Evolutionary conservation across 345 rosid genomes (phyloP).

Genomic region (Gynandropsis gynandra): DNA sequence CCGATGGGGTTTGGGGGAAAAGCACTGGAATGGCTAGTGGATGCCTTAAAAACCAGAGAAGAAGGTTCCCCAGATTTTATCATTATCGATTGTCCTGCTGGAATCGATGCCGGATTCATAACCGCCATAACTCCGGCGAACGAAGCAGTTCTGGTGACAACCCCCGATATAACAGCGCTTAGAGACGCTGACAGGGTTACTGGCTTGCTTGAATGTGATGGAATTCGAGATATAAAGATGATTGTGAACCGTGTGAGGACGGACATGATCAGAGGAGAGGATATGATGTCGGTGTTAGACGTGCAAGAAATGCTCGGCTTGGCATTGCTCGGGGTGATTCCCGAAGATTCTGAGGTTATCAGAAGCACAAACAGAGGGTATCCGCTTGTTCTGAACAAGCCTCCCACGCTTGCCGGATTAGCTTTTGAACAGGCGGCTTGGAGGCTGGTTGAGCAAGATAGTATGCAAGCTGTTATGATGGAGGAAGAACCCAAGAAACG

Average conservation of each 20-base stretch:
- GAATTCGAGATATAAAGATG: conserved; percentile 90
- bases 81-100: conserved; percentile 85
- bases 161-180: conserved; percentile 83
- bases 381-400: conserved; percentile 81
- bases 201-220: conserved; percentile 84
- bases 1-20: conserved; percentile 92
- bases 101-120: conserved; percentile 98
- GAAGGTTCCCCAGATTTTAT: conserved; percentile 84
- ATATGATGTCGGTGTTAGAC: conserved; percentile 95
- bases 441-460: conserved; percentile 97
- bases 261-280: conserved; percentile 97
- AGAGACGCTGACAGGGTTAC: conserved; percentile 87
- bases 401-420: conserved; percentile 89
- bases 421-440: conserved; percentile 98
- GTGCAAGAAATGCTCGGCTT: conserved; percentile 93
- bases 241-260: conserved; percentile 88
- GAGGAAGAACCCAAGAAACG: conserved; percentile 93
- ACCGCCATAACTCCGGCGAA: conserved; percentile 97
- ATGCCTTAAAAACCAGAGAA: conserved; percentile 55
- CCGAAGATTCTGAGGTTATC: conserved; percentile 88
- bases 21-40: conserved; percentile 86
- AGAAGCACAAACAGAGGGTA: conserved; percentile 88
- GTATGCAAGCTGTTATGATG: conserved; percentile 91
- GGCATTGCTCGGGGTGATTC: conserved; percentile 73
- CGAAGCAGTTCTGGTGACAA: conserved; percentile 79